These are phyloP conservation scores for Plasmopara muralis DNA, from an alignment of 352 stramenopile genomes.

Conservation along the genomic window DNA sequence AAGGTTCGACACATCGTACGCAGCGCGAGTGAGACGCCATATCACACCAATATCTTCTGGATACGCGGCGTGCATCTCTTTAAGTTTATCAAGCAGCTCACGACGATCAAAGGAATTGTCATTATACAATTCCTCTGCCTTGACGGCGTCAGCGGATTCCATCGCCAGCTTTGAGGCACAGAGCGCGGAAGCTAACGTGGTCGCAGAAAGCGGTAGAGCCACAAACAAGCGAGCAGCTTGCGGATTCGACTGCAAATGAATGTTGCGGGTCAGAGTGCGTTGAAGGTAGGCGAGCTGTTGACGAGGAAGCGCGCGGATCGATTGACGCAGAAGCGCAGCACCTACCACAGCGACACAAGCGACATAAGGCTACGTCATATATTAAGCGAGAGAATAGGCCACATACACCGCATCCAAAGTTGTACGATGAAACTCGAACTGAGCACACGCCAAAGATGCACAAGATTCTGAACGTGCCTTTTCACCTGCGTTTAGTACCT, in stretches of 20 bases:
- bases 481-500: too few relatives aligned
- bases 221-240: constrained; percentile 5
- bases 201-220: constrained; percentile 20
- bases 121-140: constrained; percentile 79
- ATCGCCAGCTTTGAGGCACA: constrained; percentile 25
- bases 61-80: constrained; percentile 47
- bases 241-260: constrained; percentile 8
- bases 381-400: too few relatives aligned
- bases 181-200: constrained; percentile 16
- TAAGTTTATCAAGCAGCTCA: constrained; percentile 55
- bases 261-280: constrained; percentile 1
- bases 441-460: too few relatives aligned
- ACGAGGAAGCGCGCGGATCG: constrained; percentile 15
- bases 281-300: constrained; percentile 12
- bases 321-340: constrained; percentile 15
- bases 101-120: constrained; percentile 65
- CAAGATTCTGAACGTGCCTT: too few relatives aligned
- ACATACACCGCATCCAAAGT: too few relatives aligned
- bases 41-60: constrained; percentile 52
- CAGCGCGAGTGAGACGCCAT: constrained; percentile 56
- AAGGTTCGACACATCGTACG: constrained; percentile 60
- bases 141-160: constrained; percentile 56
- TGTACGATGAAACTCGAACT: too few relatives aligned
- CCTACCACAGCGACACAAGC: constrained; percentile 10
- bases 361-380: background rate